phyloP scores from a whole-genome alignment of 2,329 filamentous ascomycete genomes.

The Colletotrichum limetticola region DNA sequence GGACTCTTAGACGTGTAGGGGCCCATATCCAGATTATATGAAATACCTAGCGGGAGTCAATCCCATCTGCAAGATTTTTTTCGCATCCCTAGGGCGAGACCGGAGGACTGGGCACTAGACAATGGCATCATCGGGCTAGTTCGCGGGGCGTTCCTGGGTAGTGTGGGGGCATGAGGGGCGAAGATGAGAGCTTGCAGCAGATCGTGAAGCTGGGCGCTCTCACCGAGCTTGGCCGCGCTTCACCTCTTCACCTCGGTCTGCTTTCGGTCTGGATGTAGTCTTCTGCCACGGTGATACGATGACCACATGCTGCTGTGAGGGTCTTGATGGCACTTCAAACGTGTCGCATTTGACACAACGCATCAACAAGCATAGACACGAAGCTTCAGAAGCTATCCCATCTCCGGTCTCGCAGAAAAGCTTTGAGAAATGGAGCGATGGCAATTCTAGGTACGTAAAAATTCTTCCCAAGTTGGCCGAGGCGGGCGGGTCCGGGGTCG shows the following conservation, averaged over 20 bases:
- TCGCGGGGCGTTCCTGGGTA: constrained; percentile 19
- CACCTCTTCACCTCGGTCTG: background rate
- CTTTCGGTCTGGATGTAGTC: background rate
- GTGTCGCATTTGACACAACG: no score
- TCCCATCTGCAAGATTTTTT: constrained; percentile 6
- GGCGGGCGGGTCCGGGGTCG: constrained; percentile 23
- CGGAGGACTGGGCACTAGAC: constrained; percentile 10
- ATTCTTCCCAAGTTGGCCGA: constrained; percentile 2
- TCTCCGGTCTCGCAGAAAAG: constrained; percentile 22
- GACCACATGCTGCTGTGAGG: background rate
- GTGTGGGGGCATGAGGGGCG: constrained; percentile 13
- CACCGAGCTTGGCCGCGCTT: background rate
- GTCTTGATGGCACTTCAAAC: no score
- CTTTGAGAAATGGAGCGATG: background rate
- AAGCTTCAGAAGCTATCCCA: background rate
- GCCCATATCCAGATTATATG: constrained; percentile 5
- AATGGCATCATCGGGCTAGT: constrained; percentile 27
- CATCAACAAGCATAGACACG: background rate
- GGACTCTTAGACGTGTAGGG: background rate
- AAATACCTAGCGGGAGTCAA: background rate
- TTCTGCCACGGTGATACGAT: no score
- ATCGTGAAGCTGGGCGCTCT: background rate
- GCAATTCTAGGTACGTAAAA: constrained; percentile 28
- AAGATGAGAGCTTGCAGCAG: background rate
- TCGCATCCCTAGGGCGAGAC: constrained; percentile 12